Evolutionary conservation across 2,329 filamentous ascomycete species (phyloP).

Genomic region (Cordyceps militaris): DNA sequence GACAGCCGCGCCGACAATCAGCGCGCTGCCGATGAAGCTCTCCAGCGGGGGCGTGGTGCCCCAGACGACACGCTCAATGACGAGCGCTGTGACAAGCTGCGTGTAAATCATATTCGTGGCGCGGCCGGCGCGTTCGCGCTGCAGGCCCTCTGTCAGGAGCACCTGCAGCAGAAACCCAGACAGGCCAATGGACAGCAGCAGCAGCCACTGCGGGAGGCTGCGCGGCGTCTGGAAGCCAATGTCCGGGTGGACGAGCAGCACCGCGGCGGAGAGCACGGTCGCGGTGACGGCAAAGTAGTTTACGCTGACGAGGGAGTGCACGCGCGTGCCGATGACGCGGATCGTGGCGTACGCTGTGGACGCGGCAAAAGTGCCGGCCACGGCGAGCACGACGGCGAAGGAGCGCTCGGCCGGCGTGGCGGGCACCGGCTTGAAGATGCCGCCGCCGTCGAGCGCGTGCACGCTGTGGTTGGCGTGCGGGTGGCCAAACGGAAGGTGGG

Average conservation of each 20-base stretch:
- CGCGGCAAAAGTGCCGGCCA: conserved; percentile 63
- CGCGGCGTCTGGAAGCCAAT: conserved; percentile 32
- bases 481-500: conserved; percentile 12
- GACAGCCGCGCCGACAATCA: conserved; percentile 35
- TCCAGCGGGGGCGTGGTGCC: conserved; percentile 32
- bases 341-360: conserved; percentile 67
- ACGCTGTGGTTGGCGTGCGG: conserved; percentile 17
- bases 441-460: conserved; percentile 15
- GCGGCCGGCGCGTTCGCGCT: conserved; percentile 52
- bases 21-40: conserved; percentile 31
- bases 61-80: conserved; percentile 36
- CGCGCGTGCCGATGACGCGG: conserved; percentile 65
- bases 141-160: conserved; percentile 63
- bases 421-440: conserved; percentile 24
- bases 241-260: conserved; percentile 43
- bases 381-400: conserved; percentile 55
- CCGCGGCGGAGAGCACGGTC: conserved; percentile 55
- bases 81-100: conserved; percentile 29
- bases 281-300: conserved; percentile 69
- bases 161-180: conserved; percentile 77
- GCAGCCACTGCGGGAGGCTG: conserved; percentile 27
- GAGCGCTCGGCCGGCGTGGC: conserved; percentile 54
- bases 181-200: conserved; percentile 55
- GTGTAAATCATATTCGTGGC: conserved; percentile 28
- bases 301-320: conserved; percentile 68